A percentile compares a stretch with the other conserved stretches of the same genome.
phyloP scores from a whole-genome alignment of 768 basidiomycete species.

The Saitozyma sp. region DNA sequence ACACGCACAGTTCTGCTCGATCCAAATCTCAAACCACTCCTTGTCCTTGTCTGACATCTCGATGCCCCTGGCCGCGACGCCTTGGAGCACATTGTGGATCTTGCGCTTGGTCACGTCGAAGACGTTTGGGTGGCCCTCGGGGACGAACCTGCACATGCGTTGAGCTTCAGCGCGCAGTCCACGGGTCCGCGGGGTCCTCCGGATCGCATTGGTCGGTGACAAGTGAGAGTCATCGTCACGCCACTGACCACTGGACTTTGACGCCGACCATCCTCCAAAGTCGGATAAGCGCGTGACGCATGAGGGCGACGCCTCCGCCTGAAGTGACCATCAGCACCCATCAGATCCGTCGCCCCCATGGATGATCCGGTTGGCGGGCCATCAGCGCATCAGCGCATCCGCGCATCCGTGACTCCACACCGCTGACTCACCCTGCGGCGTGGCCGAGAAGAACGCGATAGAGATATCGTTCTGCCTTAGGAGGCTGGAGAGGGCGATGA shows the following conservation, averaged over 20 bases:
- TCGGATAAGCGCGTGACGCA: constrained; percentile 91
- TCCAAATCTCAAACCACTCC: constrained; percentile 70
- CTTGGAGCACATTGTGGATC: constrained; percentile 66
- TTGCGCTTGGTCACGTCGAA: constrained; percentile 74
- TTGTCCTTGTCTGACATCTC: constrained; percentile 77
- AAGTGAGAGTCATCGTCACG: no score
- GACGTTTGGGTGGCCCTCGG: constrained; percentile 67
- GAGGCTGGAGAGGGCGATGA: constrained; percentile 77
- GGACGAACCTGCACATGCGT: constrained; percentile 46
- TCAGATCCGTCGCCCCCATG: background rate
- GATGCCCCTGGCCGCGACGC: constrained; percentile 75
- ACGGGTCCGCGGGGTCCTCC: no score
- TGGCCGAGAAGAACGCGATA: constrained; percentile 92
- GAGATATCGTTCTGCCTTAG: constrained; percentile 82
- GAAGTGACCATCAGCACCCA: background rate
- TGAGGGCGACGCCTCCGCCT: constrained; percentile 89
- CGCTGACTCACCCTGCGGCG: constrained; percentile 72
- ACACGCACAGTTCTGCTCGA: constrained; percentile 63
- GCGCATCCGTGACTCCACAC: background rate
- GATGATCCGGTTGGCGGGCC: no score
- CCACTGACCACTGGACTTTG: constrained; percentile 33
- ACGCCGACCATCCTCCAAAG: constrained; percentile 60
- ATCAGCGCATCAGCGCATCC: no score
- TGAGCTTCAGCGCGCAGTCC: no score
- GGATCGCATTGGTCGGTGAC: no score